A percentile compares a stretch with the other conserved stretches of the same genome.
Evolutionary conservation across 1,139 yeast genomes (phyloP).

Genomic region (Lodderomyces margitis): DNA sequence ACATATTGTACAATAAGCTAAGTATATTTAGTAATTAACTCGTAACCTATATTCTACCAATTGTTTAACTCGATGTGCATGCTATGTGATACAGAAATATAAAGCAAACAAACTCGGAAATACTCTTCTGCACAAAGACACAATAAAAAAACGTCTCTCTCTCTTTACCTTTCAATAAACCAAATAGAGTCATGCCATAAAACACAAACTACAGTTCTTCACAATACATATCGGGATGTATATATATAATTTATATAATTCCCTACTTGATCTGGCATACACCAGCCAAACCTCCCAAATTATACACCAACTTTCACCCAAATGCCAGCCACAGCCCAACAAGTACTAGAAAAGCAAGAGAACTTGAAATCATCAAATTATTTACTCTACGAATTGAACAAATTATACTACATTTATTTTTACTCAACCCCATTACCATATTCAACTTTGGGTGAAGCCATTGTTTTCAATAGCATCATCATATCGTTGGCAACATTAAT

Average conservation of each 20-base stretch:
- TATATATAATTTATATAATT: too few relatives aligned
- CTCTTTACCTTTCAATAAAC: too few relatives aligned
- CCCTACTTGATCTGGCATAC: too few relatives aligned
- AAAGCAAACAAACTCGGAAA: too few relatives aligned
- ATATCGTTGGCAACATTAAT: conserved; percentile 14
- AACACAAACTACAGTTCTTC: too few relatives aligned
- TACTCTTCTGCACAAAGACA: too few relatives aligned
- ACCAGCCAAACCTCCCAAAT: background rate
- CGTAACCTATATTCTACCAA: too few relatives aligned
- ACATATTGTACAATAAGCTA: too few relatives aligned
- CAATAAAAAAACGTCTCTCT: background rate
- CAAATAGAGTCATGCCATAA: background rate
- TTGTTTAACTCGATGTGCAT: too few relatives aligned
- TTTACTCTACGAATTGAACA: conserved; percentile 12
- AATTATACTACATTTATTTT: conserved; percentile 23
- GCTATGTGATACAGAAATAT: too few relatives aligned
- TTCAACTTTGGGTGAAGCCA: conserved; percentile 23
- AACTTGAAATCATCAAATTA: conserved; percentile 1
- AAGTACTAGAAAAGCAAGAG: conserved; percentile 4
- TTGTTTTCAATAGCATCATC: conserved; percentile 20
- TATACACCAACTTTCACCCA: background rate
- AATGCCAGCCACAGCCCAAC: background rate
- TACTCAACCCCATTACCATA: conserved; percentile 31
- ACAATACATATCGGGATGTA: too few relatives aligned
- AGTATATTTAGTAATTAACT: too few relatives aligned